Base-by-base conservation (phyloP, 176 grass and related monocot genomes). In the Musa itinerans region DNA sequence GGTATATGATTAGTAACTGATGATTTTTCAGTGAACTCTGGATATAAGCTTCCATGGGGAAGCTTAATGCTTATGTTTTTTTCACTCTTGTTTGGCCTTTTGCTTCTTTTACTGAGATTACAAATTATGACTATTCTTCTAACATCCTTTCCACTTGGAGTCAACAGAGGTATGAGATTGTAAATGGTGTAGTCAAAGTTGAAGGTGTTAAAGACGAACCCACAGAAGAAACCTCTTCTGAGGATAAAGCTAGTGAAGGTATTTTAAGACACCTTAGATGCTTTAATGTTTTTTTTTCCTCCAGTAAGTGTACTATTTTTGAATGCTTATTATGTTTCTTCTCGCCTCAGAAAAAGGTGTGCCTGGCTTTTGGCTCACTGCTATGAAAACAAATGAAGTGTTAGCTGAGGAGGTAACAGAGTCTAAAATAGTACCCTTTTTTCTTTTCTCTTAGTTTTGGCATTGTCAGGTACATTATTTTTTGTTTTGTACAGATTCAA, bases 361-460 rank as follows among this genome's bases (percentile, higher is more conserved):
- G 9, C 69, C 78, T 20, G 69, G 61, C 24, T 80, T 80, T 80
- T 80, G 78, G 78, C n/a, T 80, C 4, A 73, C 13, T 65, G 69
- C 69, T 65, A 80, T 80, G 78, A 80, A 80, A 52, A 62, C 43
- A 73, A 73, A 80, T 63, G 78, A 80, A 53, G 53, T 80, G 43
- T 48, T 80, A 26, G 22, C 34, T 53, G 58, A 80, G 3, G 78
- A 74, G 78, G 78, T 80, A 73, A 63, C 73, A 10, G 19, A 53
- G 29, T 43, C 16, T 59, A 79, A 50, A 65, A 16, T 14, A 11
- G 2, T 3, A 9, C 21, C 8, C 20, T 23, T 3, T 70, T 79
- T 63, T 50, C 20, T 80, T 19, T 17, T 24, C 22, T 19, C 17
- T 55, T 54, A 22, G 48, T 73, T 11, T 55, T 54, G 6, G 8